Evolutionary conservation across 2,329 filamentous ascomycete species (phyloP).

Genomic region (Sporothrix brunneoviolacea): DNA sequence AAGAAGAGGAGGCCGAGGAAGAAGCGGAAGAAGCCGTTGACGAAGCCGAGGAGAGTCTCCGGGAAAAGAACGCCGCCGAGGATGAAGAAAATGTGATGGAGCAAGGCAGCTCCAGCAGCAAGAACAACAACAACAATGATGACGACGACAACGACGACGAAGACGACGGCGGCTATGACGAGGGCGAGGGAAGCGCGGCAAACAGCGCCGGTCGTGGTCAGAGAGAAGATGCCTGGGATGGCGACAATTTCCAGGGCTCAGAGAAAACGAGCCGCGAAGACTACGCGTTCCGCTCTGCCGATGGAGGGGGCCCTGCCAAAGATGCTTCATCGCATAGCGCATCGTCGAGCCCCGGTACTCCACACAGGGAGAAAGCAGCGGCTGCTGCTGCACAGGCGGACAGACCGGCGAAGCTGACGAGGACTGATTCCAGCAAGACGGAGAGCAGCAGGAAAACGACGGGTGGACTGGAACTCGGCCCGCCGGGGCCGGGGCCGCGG

Average conservation of each 20-base stretch:
- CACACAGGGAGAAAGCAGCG: background rate
- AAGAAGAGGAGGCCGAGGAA: constrained; percentile 22
- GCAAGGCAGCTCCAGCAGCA: background rate
- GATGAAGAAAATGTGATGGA: constrained; percentile 5
- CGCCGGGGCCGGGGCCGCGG: too few species aligned
- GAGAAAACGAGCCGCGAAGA: too few species aligned
- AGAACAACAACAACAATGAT: constrained; percentile 7
- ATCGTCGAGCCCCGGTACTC: background rate
- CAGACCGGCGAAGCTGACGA: too few species aligned
- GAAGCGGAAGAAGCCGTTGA: constrained; percentile 22
- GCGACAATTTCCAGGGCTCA: too few species aligned
- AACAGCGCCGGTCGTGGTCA: too few species aligned
- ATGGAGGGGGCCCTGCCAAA: too few species aligned
- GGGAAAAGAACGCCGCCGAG: constrained; percentile 21
- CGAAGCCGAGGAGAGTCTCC: constrained; percentile 17
- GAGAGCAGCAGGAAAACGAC: background rate
- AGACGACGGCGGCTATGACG: background rate
- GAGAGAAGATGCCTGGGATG: too few species aligned
- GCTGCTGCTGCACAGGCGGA: too few species aligned
- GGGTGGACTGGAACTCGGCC: too few species aligned
- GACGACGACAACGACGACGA: background rate
- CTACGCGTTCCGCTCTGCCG: too few species aligned
- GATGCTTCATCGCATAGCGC: background rate
- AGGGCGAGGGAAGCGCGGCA: too few species aligned
- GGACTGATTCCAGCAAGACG: background rate